Percentiles rank a stretch among this genome's conserved stretches.
phyloP scores from a whole-genome alignment of 805 yeast genomes.

The Candida suzukii region DNA sequence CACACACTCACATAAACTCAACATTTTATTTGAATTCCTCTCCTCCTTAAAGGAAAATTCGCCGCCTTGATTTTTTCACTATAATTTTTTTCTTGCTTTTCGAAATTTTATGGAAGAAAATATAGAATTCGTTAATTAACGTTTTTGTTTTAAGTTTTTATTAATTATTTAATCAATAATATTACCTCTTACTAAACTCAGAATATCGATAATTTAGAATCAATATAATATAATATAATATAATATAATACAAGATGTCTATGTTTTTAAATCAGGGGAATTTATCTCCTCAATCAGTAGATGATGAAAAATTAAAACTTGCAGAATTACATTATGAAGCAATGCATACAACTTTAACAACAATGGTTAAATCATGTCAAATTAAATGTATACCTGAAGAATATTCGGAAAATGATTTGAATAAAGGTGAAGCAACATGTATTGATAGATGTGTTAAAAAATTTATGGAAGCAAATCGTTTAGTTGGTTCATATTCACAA shows the following conservation, averaged over 20 bases:
- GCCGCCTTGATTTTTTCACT: no score
- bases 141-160: no score
- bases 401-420: slow-evolving; percentile 77
- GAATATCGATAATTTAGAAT: no score
- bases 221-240: no score
- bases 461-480: slow-evolving; percentile 65
- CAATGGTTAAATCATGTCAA: slow-evolving; percentile 56
- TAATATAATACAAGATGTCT: slow-evolving; percentile 40
- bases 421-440: slow-evolving; percentile 79
- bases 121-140: no score
- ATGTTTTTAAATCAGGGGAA: slow-evolving; percentile 45
- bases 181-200: no score
- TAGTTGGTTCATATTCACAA: slow-evolving; percentile 49
- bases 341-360: slow-evolving; percentile 38
- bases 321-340: slow-evolving; percentile 69
- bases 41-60: no score
- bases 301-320: slow-evolving; percentile 50
- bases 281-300: slow-evolving; percentile 38
- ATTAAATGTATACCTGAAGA: slow-evolving; percentile 79
- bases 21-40: no score
- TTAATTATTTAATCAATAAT: no score
- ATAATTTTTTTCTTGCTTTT: no score
- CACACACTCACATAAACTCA: no score
- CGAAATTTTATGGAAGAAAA: no score
- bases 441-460: slow-evolving; percentile 82